Evolutionary conservation across 768 basidiomycete species (phyloP), one percentile per base, ranked within the genome.

Genomic region (Mrakia blollopis): DNA sequence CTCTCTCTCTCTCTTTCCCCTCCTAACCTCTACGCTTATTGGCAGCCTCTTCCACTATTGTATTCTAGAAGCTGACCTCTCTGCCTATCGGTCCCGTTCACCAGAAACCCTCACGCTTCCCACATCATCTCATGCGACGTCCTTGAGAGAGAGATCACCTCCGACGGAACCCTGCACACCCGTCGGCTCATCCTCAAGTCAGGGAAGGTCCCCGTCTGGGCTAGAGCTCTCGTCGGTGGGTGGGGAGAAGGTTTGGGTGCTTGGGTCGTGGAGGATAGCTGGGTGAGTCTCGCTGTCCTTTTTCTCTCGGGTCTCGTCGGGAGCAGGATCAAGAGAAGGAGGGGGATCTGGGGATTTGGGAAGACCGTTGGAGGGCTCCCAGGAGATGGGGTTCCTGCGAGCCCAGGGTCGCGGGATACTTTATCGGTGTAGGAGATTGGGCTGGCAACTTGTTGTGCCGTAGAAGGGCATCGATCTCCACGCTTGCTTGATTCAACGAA

Each of bases 41-140:
- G n/a, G n/a, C 44, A 11, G 44, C 44, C 14, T 13, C 11, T 44
- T 14, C 2, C 11, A 44, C 14, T 41, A 23, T 23, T 18, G 2
- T 50, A 50, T 4, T 2, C 47, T 1, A 2, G 16, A 50, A 50
- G 47, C 47, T 50, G 47, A 50, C 18, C 7, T n/a, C n/a, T n/a
- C n/a, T n/a, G n/a, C n/a, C 0, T 5, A 3, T 18, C 25, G 14
- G 3, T 44, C 47, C 8, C 57, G 47, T 28, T n/a, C 11, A 13
- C 13, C 39, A 68, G 65, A 39, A 77, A 77, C 52, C 76, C 61
- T 41, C 62, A 63, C 35, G 72, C 76, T 2, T 30, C 35, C 4
- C 76, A 77, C 70, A 77, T 77, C 62, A 65, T 77, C 62, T 73
- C 71, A 28, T 61, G 60, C n/a, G 76, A 77, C 30, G 76, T 77